Evolutionary conservation across 2,329 filamentous ascomycete genomes (phyloP), one percentile per base, ranked within the genome.

Genomic region (Alternaria gansuensis): DNA sequence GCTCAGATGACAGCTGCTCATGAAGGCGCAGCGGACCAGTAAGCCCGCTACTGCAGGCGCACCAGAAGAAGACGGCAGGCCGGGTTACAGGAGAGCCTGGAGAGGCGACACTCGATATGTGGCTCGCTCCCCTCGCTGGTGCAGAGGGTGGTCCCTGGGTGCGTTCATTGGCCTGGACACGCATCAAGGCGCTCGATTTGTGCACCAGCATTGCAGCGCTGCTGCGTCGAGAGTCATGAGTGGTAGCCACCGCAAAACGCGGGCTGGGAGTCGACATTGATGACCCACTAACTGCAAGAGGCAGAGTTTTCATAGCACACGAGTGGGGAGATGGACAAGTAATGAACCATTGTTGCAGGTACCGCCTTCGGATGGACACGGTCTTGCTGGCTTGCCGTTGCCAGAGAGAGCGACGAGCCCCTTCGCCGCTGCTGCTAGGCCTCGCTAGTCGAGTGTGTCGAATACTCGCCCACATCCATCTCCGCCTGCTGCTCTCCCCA

Each of bases 41-140:
- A 43, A 62, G 55, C 45, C 48, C 37, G 34, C 59, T 64, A 60
- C 60, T 64, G 62, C 62, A 64, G 44, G 56, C 59, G 39, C 41
- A 36, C 51, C 51, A 48, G 52, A 62, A 55, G 51, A 57, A 60
- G 37, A 39, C 45, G 54, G 59, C 50, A 45, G 56, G 51, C 54
- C 57, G 28, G 43, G 39, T 55, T 57, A 52, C 45, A 53, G 29
- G 9, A 52, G 40, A 33, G 45, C 52, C 45, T 51, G 29, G 9
- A 52, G 40, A 33, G 45, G 53, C 40, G 52, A 46, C 45, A 14
- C 21, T 48, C 56, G 58, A 62, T 70, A 71, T 68, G 70, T 74
- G 70, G 71, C 73, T 68, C 66, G 61, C 68, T 57, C 60, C 48
- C 54, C 67, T 63, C 57, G 69, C 60, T 37, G 60, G 63, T 57